Evolutionary conservation across 192 early-diverging fungal genomes (phyloP).

Genomic region (Backusella sp.): DNA sequence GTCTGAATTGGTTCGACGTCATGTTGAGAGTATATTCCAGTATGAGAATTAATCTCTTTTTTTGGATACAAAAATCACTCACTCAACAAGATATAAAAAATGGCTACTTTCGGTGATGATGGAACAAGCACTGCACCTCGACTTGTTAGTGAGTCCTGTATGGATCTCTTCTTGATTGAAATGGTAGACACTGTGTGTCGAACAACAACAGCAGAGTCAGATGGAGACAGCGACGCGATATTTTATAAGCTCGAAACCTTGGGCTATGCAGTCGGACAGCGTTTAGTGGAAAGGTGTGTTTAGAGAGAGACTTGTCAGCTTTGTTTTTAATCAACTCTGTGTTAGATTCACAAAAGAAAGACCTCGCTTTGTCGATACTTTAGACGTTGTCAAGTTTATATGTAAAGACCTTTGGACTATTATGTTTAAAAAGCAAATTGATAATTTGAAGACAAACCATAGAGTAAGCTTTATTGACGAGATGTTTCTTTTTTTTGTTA

Average conservation of each 20-base stretch:
- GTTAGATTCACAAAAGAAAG: conserved; percentile 79
- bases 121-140: not conserved
- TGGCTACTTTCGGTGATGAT: conserved; percentile 8
- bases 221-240: conserved; percentile 81
- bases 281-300: conserved; percentile 78
- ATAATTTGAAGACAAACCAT: conserved; percentile 99
- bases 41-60: not conserved
- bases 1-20: not conserved
- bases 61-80: not conserved
- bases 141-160: conserved; percentile 63
- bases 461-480: conserved; percentile 49
- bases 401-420: conserved; percentile 98
- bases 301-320: not conserved
- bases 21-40: not conserved
- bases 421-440: conserved; percentile 96
- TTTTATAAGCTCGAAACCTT: conserved; percentile 90
- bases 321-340: not conserved
- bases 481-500: not conserved
- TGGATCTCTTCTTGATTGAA: conserved; percentile 77
- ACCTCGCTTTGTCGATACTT: conserved; percentile 86
- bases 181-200: conserved; percentile 69
- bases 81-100: not conserved
- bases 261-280: conserved; percentile 87
- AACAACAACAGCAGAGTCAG: conserved; percentile 51
- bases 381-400: conserved; percentile 98